Evolutionary conservation across 768 basidiomycete species (phyloP).

Genomic region (Chalciporus pseudorubinellus): DNA sequence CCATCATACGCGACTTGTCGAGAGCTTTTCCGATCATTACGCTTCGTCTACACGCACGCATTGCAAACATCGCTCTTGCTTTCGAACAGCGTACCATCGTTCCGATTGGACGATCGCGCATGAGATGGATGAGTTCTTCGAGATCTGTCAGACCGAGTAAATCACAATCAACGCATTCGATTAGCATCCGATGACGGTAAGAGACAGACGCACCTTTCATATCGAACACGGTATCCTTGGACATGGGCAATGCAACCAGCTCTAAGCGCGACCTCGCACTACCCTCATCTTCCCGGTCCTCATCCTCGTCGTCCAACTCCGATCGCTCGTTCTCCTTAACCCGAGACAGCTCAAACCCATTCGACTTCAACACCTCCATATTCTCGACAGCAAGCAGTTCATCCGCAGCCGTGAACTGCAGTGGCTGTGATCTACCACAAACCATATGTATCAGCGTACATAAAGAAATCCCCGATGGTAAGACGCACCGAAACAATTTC

Average conservation of each 20-base stretch:
- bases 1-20: constrained; percentile 72
- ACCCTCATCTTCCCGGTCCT: not conserved
- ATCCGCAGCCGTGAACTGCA: constrained; percentile 88
- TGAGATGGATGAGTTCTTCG: constrained; percentile 85
- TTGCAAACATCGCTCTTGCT: constrained; percentile 93
- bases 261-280: constrained; percentile 42
- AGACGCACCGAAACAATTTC: constrained; percentile 67
- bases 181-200: not conserved
- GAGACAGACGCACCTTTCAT: constrained; percentile 60
- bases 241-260: constrained; percentile 82
- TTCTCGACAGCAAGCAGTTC: constrained; percentile 88
- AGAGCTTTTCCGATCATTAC: constrained; percentile 93
- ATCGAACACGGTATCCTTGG: constrained; percentile 88
- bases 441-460: not conserved
- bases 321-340: constrained; percentile 37
- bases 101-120: constrained; percentile 74
- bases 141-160: constrained; percentile 55
- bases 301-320: constrained; percentile 7
- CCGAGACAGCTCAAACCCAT: constrained; percentile 84
- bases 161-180: too few relatives aligned
- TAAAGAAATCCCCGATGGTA: not conserved
- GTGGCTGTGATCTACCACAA: constrained; percentile 57
- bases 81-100: constrained; percentile 92
- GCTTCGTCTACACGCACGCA: constrained; percentile 92
- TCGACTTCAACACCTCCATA: constrained; percentile 72